Conservation (phyloP, 2,329 filamentous ascomycete species). For the Biscogniauxia sp. region DNA sequence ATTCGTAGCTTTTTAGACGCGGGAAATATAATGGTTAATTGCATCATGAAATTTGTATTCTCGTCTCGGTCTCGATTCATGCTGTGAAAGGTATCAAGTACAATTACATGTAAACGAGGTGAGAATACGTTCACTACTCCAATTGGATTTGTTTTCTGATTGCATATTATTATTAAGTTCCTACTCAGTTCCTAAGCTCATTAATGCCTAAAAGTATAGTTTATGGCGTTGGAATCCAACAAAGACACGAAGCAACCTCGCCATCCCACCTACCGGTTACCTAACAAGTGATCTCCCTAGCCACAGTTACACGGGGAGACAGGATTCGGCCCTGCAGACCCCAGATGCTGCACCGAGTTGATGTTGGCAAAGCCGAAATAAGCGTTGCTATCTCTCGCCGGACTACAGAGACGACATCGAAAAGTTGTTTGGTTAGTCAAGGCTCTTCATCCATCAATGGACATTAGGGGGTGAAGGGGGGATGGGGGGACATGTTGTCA, state of each 20-base stretch:
- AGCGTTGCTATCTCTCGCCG: conserved; percentile 10
- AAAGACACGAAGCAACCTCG: background rate
- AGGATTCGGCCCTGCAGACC: conserved; percentile 13
- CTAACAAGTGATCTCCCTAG: background rate
- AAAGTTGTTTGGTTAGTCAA: conserved; percentile 1
- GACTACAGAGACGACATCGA: conserved; percentile 4
- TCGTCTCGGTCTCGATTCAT: too few relatives aligned
- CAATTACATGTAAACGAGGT: too few relatives aligned
- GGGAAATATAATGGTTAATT: conserved; percentile 8
- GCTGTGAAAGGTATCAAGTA: too few relatives aligned
- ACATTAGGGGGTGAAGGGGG: too few relatives aligned
- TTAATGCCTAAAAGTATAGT: too few relatives aligned
- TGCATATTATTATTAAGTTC: too few relatives aligned
- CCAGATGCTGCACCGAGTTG: conserved; percentile 11
- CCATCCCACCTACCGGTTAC: background rate
- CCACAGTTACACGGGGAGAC: conserved; percentile 14
- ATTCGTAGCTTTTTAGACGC: background rate
- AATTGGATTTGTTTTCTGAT: too few relatives aligned
- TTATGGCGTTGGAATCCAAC: too few relatives aligned
- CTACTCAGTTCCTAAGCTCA: too few relatives aligned
- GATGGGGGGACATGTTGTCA: too few relatives aligned
- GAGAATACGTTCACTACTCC: too few relatives aligned
- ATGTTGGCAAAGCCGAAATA: conserved; percentile 22
- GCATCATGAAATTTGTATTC: background rate
- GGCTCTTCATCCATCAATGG: too few relatives aligned